These are phyloP conservation scores for Cochlearia excelsa DNA, from an alignment of 345 rosid genomes.

Conservation along the genomic window DNA sequence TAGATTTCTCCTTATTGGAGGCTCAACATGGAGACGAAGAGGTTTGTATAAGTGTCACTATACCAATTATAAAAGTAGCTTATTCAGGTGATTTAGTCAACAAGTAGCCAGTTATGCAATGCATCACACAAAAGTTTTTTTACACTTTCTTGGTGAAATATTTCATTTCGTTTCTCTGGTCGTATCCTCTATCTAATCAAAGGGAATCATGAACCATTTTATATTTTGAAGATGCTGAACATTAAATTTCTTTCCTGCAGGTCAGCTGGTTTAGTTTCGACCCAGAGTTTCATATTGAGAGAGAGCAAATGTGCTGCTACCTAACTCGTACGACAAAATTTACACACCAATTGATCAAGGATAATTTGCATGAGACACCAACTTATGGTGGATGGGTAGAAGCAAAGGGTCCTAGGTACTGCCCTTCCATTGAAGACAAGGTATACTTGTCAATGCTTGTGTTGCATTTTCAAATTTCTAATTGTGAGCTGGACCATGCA, in stretches of 20 bases:
- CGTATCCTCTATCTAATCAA: not conserved
- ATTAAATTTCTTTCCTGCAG: slow-evolving; percentile 41
- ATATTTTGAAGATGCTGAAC: slow-evolving; percentile 26
- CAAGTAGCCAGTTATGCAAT: slow-evolving; percentile 5
- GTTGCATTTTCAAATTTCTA: slow-evolving; percentile 7
- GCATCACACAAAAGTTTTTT: not conserved
- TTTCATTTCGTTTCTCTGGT: slow-evolving; percentile 13
- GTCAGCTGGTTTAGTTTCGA: slow-evolving; percentile 97
- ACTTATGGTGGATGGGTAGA: slow-evolving; percentile 99
- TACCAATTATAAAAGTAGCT: slow-evolving; percentile 10
- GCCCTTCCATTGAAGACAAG: slow-evolving; percentile 99
- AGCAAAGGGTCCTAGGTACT: slow-evolving; percentile 98
- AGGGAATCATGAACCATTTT: slow-evolving; percentile 13
- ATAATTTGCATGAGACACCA: slow-evolving; percentile 95
- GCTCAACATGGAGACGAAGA: slow-evolving; percentile 95
- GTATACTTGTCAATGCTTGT: slow-evolving; percentile 37
- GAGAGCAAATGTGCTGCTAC: slow-evolving; percentile 96
- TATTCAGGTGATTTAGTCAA: slow-evolving; percentile 1
- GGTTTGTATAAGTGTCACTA: slow-evolving; percentile 42
- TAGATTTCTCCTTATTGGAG: slow-evolving; percentile 80
- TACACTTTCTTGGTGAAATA: not conserved
- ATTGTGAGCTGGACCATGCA: slow-evolving; percentile 8
- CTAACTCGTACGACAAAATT: slow-evolving; percentile 78
- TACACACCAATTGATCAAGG: slow-evolving; percentile 84
- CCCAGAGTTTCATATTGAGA: slow-evolving; percentile 76